These are phyloP conservation scores for Hondaea fermentalgiana DNA, from an alignment of 108 stramenopile genomes.

Conservation along the genomic window DNA sequence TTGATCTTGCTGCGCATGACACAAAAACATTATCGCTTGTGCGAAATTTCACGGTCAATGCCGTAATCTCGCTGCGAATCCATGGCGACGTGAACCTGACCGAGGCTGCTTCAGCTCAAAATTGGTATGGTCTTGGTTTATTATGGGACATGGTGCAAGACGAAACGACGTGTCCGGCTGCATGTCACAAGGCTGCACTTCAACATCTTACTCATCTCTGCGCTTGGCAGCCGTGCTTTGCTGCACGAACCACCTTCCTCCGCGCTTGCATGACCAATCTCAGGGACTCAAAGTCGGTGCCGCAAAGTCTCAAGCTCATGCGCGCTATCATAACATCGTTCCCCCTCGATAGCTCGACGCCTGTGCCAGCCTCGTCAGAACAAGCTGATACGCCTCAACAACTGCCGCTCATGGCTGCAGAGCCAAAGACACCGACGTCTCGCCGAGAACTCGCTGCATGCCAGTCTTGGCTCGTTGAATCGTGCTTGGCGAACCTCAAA, in stretches of 20 bases:
- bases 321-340: neutral
- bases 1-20: neutral
- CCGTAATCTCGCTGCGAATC: neutral
- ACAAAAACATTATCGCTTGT: neutral
- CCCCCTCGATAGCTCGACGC: neutral
- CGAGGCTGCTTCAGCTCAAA: neutral
- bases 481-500: neutral
- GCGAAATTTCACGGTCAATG: neutral
- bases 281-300: neutral
- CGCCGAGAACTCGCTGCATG: neutral
- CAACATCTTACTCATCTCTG: neutral
- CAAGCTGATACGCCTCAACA: too few species aligned
- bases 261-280: neutral
- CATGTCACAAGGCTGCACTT: neutral
- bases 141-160: slow-evolving; percentile 10
- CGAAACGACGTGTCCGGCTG: neutral
- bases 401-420: too few species aligned
- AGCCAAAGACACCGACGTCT: neutral
- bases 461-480: neutral
- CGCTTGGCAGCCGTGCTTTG: slow-evolving; percentile 1
- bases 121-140: neutral
- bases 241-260: neutral
- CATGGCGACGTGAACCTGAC: neutral
- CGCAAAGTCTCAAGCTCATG: neutral
- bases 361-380: neutral